phyloP scores from a whole-genome alignment of 2,329 filamentous ascomycete species.

The Beauveria sp. region DNA sequence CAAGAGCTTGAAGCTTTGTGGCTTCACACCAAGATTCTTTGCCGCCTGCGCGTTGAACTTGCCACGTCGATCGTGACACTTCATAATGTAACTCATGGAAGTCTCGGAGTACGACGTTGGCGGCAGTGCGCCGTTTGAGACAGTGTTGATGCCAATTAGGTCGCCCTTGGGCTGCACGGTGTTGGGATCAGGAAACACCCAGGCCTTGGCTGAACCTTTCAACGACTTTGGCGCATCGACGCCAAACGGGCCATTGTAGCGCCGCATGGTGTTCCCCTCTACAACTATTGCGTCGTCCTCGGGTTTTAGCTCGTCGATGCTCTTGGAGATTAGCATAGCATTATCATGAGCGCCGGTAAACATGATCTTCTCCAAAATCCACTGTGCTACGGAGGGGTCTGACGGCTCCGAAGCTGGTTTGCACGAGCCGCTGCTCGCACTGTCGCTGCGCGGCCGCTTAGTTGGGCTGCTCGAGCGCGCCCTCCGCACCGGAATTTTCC shows the following conservation, averaged over 20 bases:
- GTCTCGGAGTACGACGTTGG: constrained; percentile 56
- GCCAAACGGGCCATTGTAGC: constrained; percentile 56
- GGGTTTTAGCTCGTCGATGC: constrained; percentile 21
- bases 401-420: constrained; percentile 16
- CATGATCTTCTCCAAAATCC: constrained; percentile 28
- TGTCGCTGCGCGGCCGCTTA: constrained; percentile 24
- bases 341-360: constrained; percentile 25
- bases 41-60: constrained; percentile 68
- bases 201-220: constrained; percentile 19
- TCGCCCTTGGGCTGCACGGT: constrained; percentile 7
- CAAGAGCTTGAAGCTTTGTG: constrained; percentile 50
- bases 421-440: constrained; percentile 15
- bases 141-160: constrained; percentile 14
- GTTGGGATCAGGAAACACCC: constrained; percentile 18
- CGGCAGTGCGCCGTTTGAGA: constrained; percentile 46
- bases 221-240: constrained; percentile 14
- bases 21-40: constrained; percentile 53
- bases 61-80: constrained; percentile 66
- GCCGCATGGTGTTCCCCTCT: constrained; percentile 54
- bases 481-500: constrained; percentile 58
- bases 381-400: constrained; percentile 22
- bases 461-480: constrained; percentile 26
- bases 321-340: constrained; percentile 18
- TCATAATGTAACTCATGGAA: constrained; percentile 80
- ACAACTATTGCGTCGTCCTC: constrained; percentile 47